Base-by-base conservation (phyloP, 2,329 filamentous ascomycete species). In the Beauveria australis region DNA sequence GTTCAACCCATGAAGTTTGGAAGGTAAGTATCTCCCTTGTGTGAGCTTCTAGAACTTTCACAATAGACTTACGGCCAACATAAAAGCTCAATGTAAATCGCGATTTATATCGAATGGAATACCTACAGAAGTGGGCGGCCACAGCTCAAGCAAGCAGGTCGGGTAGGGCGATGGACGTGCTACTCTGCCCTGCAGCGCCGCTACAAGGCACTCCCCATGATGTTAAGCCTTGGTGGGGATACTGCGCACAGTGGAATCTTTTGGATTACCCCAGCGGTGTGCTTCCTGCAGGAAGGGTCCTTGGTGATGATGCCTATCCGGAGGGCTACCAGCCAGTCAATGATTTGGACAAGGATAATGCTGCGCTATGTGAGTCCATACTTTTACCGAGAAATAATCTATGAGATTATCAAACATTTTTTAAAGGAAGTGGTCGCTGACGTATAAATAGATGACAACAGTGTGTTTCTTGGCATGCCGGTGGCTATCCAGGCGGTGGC, bases 211-310 rank as follows among this genome's bases (percentile, higher is more conserved):
- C 68, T 67, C 19, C 82, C 66, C 65, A 80, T 66, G 68, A 56
- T 22, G 51, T 54, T 9, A 44, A 53, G 28, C 51, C 51, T 70
- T 85, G 65, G 73, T 88, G 84, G 84, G 78, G 78, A 1, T 89
- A 89, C 64, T 87, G 83, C 0, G 74, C 78, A 1, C 79, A 84
- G 63, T 89, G 84, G 82, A 89, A 89, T 67, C 64, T 88, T 55
- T 76, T 89, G 5, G 85, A 89, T 67, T 87, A 87, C 69, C 83
- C 85, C 1, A 78, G 54, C 65, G 64, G 59, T 26, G 63, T 65
- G 37, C 30, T 67, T 18, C 63, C 64, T 24, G 62, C 58, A 1
- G 64, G 64, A 2, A 62, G 33, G 40, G 63, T 64, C 14, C 53
- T 63, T 3, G 26, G 37, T 8, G 60, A 30, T 14, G 65, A 66